Evolutionary conservation across 805 yeast genomes (phyloP).

Genomic region (Kregervanrija pseudodelftensis): DNA sequence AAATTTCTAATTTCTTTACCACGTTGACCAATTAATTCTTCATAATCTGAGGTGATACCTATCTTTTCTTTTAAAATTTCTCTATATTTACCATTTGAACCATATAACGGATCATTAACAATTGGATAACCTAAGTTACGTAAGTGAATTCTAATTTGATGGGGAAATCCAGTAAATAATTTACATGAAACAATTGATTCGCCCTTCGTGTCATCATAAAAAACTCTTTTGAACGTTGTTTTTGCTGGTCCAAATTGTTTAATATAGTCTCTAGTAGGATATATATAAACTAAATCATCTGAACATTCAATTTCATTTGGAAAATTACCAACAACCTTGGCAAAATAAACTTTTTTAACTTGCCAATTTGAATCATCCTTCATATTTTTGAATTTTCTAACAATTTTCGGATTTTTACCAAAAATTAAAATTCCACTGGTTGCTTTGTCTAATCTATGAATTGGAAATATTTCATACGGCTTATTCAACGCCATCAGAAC

Average conservation of each 20-base stretch:
- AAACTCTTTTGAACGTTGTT: slow-evolving; percentile 14
- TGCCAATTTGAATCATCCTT: slow-evolving; percentile 13
- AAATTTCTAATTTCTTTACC: slow-evolving; percentile 12
- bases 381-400: slow-evolving; percentile 21
- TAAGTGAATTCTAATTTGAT: slow-evolving; percentile 49
- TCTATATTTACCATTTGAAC: slow-evolving; percentile 10
- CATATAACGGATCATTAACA: slow-evolving; percentile 26
- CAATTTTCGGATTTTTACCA: slow-evolving; percentile 29
- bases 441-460: slow-evolving; percentile 45
- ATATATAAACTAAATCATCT: slow-evolving; percentile 30
- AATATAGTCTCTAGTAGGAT: slow-evolving; percentile 17
- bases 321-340: slow-evolving; percentile 34
- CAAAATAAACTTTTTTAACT: slow-evolving; percentile 33
- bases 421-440: slow-evolving; percentile 45
- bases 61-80: slow-evolving; percentile 4
- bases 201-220: slow-evolving; percentile 20
- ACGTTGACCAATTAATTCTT: slow-evolving; percentile 9
- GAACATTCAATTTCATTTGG: slow-evolving; percentile 25
- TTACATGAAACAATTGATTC: slow-evolving; percentile 37
- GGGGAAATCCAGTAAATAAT: slow-evolving; percentile 45
- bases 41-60: slow-evolving; percentile 5
- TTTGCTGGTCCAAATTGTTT: slow-evolving; percentile 13
- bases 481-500: slow-evolving; percentile 26
- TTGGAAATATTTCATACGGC: slow-evolving; percentile 18
- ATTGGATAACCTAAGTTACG: slow-evolving; percentile 35